Percentiles rank a stretch among this genome's conserved stretches.
Evolutionary conservation across 225 moss, liverwort and hornwort species (phyloP).

Genomic region (Pseudisothecium myosuroides): DNA sequence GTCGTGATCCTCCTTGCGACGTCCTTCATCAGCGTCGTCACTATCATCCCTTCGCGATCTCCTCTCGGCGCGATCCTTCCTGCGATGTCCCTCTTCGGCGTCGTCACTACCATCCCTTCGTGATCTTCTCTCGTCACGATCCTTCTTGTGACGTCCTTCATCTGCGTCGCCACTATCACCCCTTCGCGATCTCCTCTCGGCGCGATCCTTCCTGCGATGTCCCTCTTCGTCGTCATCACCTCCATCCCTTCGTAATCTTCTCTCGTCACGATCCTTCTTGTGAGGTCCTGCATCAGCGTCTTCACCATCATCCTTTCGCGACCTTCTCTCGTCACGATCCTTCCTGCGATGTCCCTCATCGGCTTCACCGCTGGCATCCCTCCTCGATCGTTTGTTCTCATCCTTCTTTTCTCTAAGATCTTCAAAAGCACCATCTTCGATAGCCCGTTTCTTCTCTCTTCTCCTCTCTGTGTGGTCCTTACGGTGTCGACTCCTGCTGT

Average conservation of each 20-base stretch:
- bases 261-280: not conserved
- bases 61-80: constrained; percentile 2
- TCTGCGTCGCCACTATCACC: not conserved
- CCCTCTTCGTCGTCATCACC: not conserved
- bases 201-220: not conserved
- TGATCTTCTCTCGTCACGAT: not conserved
- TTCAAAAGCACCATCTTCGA: not conserved
- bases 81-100: not conserved
- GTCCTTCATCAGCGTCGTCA: not conserved
- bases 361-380: not conserved
- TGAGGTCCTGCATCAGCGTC: not conserved
- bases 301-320: not conserved
- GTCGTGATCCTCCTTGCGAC: not conserved
- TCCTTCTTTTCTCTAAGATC: constrained; percentile 6
- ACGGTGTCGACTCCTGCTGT: constrained; percentile 11
- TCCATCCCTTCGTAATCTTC: not conserved
- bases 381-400: not conserved
- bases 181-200: not conserved
- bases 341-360: not conserved
- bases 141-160: not conserved
- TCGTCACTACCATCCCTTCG: not conserved
- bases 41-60: not conserved
- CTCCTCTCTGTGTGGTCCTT: constrained; percentile 11
- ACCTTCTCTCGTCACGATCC: constrained; percentile 1
- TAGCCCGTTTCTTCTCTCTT: not conserved